A percentile compares a stretch with the other conserved stretches of the same genome.
Evolutionary conservation across 345 rosid genomes (phyloP).

Genomic region (Hibiscus mutabilis): DNA sequence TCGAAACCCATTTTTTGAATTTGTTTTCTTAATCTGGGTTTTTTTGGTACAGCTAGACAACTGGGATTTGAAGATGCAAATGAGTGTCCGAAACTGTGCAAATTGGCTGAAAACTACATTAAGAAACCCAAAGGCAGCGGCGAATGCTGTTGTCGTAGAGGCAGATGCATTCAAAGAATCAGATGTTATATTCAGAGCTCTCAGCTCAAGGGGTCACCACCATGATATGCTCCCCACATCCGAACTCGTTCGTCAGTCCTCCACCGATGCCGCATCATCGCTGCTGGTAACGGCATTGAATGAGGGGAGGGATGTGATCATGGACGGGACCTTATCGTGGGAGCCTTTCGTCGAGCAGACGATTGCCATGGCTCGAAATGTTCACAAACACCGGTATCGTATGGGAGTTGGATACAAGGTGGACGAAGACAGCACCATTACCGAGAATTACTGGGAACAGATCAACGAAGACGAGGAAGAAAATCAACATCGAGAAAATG

Average conservation of each 20-base stretch:
- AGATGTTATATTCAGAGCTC: slow-evolving; percentile 80
- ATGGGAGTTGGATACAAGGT: slow-evolving; percentile 86
- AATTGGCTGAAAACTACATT: slow-evolving; percentile 56
- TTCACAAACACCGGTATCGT: slow-evolving; percentile 61
- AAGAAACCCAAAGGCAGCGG: slow-evolving; percentile 48
- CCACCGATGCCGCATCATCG: slow-evolving; percentile 84
- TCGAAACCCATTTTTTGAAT: neutral
- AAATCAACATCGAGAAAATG: neutral
- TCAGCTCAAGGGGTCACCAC: slow-evolving; percentile 70
- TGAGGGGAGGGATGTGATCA: slow-evolving; percentile 87
- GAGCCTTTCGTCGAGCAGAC: slow-evolving; percentile 84
- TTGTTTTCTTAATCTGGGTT: neutral
- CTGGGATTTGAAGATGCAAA: slow-evolving; percentile 65
- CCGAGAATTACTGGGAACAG: slow-evolving; percentile 74
- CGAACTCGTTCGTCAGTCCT: slow-evolving; percentile 86
- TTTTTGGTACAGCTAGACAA: slow-evolving; percentile 54
- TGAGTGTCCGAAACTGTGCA: slow-evolving; percentile 64
- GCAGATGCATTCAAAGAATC: slow-evolving; percentile 96
- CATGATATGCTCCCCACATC: slow-evolving; percentile 81
- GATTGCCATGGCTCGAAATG: slow-evolving; percentile 70
- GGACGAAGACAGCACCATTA: slow-evolving; percentile 44
- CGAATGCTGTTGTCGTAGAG: slow-evolving; percentile 74
- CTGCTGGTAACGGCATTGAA: slow-evolving; percentile 83
- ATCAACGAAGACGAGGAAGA: slow-evolving; percentile 33
- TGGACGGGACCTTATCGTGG: slow-evolving; percentile 97